A percentile compares a stretch with the other conserved stretches of the same genome.
Evolutionary conservation across 306 rosid species (phyloP).

Genomic region (Cicer yamashitae): DNA sequence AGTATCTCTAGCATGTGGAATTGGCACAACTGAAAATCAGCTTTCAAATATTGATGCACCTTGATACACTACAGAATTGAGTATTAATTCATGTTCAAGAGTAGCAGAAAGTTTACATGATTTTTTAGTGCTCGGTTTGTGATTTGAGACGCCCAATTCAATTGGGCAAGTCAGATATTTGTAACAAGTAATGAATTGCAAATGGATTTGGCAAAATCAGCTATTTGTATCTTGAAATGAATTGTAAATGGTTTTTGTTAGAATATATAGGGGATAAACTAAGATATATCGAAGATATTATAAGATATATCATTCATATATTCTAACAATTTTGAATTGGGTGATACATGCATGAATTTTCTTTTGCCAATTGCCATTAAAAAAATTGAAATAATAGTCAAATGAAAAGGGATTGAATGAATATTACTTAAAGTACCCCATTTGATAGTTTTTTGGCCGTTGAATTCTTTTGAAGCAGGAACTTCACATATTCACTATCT

Average conservation of each 20-base stretch:
- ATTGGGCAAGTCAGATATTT: not conserved
- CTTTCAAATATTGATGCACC: not conserved
- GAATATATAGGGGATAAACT: not conserved
- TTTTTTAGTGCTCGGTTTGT: not conserved
- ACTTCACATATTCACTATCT: no score
- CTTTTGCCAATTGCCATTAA: not conserved
- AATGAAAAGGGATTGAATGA: not conserved
- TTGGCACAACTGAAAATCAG: not conserved
- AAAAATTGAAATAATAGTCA: not conserved
- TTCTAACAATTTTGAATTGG: not conserved
- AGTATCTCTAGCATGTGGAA: not conserved
- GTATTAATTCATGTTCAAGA: constrained; percentile 7
- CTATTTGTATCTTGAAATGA: not conserved
- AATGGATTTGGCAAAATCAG: not conserved
- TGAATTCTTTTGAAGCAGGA: no score
- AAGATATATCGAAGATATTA: not conserved
- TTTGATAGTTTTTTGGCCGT: not conserved
- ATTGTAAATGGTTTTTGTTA: not conserved
- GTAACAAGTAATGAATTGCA: not conserved
- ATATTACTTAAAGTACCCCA: not conserved
- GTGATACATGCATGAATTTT: not conserved
- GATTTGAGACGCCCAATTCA: not conserved
- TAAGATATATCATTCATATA: not conserved
- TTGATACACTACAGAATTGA: not conserved
- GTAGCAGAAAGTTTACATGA: constrained; percentile 19